phyloP scores from a whole-genome alignment of 257 asterid genomes.

The Craterostigma plantagineum region DNA sequence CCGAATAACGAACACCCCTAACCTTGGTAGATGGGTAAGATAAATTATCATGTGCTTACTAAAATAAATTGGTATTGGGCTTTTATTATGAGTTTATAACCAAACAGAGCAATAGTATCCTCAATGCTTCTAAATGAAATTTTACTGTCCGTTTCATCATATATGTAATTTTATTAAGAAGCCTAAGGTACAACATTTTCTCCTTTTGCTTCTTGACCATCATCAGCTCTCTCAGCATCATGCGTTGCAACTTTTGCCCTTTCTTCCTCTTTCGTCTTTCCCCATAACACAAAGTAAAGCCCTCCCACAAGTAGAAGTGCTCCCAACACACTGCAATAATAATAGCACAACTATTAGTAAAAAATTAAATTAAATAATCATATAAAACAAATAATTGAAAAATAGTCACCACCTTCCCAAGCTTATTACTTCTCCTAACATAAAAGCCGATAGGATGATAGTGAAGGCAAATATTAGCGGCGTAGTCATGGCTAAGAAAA shows the following conservation, averaged over 20 bases:
- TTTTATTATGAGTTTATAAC: no score
- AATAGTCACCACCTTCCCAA: slow-evolving; percentile 45
- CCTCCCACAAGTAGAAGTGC: slow-evolving; percentile 58
- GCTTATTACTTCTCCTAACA: slow-evolving; percentile 46
- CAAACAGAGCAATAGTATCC: no score
- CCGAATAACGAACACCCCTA: no score
- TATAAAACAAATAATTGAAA: background rate
- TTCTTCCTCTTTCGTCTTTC: slow-evolving; percentile 50
- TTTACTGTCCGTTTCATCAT: no score
- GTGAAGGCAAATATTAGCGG: slow-evolving; percentile 47
- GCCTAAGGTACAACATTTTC: background rate
- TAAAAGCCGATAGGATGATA: slow-evolving; percentile 34
- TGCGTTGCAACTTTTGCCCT: slow-evolving; percentile 9
- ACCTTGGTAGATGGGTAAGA: no score
- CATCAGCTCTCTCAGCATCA: slow-evolving; percentile 22
- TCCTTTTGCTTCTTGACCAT: slow-evolving; percentile 9
- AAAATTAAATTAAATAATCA: background rate
- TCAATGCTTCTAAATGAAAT: no score
- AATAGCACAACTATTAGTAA: background rate
- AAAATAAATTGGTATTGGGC: no score
- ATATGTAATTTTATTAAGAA: background rate
- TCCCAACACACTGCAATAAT: slow-evolving; percentile 40
- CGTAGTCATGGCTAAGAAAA: slow-evolving; percentile 54
- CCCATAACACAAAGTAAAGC: slow-evolving; percentile 69
- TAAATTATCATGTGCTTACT: no score